These are phyloP conservation scores for Candida corydali DNA, from an alignment of 805 yeast genomes.

Conservation along the genomic window DNA sequence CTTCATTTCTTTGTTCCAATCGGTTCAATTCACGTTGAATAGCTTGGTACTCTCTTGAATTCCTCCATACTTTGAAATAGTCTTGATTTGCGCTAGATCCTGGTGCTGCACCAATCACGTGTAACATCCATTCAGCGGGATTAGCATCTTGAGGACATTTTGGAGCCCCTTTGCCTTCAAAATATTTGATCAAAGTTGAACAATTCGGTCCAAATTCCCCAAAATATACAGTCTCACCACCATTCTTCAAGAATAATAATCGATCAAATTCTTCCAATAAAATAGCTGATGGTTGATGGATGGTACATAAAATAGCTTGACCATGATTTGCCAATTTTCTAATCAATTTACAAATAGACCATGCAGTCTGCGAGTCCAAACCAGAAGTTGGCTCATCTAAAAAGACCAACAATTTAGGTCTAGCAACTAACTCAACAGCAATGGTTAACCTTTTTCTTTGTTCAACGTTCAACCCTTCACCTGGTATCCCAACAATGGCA, in stretches of 20 bases:
- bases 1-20: conserved; percentile 12
- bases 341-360: conserved; percentile 31
- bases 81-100: conserved; percentile 66
- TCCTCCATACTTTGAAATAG: conserved; percentile 69
- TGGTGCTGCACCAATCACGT: conserved; percentile 76
- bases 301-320: conserved; percentile 44
- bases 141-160: conserved; percentile 29
- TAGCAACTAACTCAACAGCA: conserved; percentile 36
- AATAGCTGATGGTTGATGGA: conserved; percentile 79
- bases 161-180: conserved; percentile 63
- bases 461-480: conserved; percentile 48
- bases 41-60: conserved; percentile 55
- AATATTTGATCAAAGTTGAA: conserved; percentile 51
- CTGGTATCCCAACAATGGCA: conserved; percentile 72
- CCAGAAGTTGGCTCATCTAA: conserved; percentile 40
- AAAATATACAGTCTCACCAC: conserved; percentile 74
- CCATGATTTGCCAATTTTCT: conserved; percentile 31
- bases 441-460: conserved; percentile 32
- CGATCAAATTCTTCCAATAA: conserved; percentile 72
- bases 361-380: conserved; percentile 33
- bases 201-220: conserved; percentile 72
- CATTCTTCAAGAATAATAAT: conserved; percentile 57
- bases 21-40: conserved; percentile 51
- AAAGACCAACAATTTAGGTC: conserved; percentile 29
- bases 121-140: conserved; percentile 83